Base-by-base conservation (phyloP, 257 asterid genomes). In the Solanum dulcamara region DNA sequence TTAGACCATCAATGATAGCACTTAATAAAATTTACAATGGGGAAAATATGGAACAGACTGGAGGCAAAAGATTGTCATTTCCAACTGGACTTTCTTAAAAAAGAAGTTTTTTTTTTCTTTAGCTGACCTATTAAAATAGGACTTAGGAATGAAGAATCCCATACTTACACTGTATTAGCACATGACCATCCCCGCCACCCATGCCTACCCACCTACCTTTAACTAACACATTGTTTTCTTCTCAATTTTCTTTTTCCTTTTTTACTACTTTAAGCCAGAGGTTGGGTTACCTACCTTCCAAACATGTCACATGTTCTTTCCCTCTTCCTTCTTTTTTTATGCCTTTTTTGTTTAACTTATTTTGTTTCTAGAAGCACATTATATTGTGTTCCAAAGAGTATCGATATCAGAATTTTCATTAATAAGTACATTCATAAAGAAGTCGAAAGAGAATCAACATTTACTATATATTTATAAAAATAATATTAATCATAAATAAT, bases 281-380 rank as follows among this genome's bases (percentile, higher is more conserved):
- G 66, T 64, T 83, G 38, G 80, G 85, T 30, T 83, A 83, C 85
- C 85, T 83, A 83, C 85, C 85, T 51, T 20, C 81, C 85, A 64
- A 83, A 83, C 81, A 83, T 46, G 85, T 83, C 85, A 83, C 85
- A 83, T 83, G 80, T 64, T 60, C 51, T 70, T 83, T 20, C 32
- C 64, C 46, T 64, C 32, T 62, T 40, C 30, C 42, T 13, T 15
- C 6, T 12, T 10, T 28, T 6, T 2, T 44, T 44, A 24, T 75
- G 59, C 60, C 57, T 42, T 74, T 74, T 74, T 74, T 74, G 24
- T 46, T 75, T 1, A 26, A 77, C 62, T 46, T 44, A 33, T 48
- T 44, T 44, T 46, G 30, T 15, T n/a, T 48, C 44, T 48, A 77
- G 28, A 77, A 77, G 64, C 44, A 77, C 83, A 48, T 70, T 68